phyloP scores from a whole-genome alignment of 2,329 filamentous ascomycete genomes.

The Hymenoscyphus albidus region DNA sequence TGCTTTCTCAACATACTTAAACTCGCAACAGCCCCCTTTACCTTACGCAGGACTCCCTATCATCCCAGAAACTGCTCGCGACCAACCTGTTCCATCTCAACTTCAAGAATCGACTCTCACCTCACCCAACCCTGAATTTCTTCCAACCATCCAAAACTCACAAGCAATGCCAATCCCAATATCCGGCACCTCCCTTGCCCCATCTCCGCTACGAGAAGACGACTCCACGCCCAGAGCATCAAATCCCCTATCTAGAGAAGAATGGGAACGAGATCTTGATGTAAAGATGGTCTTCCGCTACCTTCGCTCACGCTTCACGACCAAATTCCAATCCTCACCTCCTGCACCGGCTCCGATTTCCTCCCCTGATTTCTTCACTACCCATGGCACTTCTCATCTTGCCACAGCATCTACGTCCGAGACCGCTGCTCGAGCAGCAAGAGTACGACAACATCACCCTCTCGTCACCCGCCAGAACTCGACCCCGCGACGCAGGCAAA shows the following conservation, averaged over 20 bases:
- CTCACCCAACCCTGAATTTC: slow-evolving; percentile 25
- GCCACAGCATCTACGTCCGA: slow-evolving; percentile 55
- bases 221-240: slow-evolving; percentile 27
- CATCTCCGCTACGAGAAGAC: slow-evolving; percentile 10
- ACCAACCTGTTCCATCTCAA: slow-evolving; percentile 17
- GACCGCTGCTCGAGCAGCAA: slow-evolving; percentile 70
- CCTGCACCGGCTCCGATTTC: slow-evolving; percentile 38
- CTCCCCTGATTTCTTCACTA: slow-evolving; percentile 23
- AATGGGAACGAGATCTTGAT: slow-evolving; percentile 91
- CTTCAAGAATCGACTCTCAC: slow-evolving; percentile 9
- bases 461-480: slow-evolving; percentile 55
- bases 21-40: slow-evolving; percentile 59
- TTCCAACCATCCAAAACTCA: slow-evolving; percentile 27
- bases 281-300: slow-evolving; percentile 90
- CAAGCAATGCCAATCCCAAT: slow-evolving; percentile 25
- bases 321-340: slow-evolving; percentile 34
- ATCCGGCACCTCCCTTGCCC: slow-evolving; percentile 14
- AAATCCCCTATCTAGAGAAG: slow-evolving; percentile 30
- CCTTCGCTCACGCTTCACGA: slow-evolving; percentile 69
- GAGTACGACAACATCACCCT: slow-evolving; percentile 86
- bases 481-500: slow-evolving; percentile 18
- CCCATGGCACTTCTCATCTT: slow-evolving; percentile 43
- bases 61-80: slow-evolving; percentile 49
- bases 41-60: slow-evolving; percentile 76
- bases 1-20: slow-evolving; percentile 78